A percentile compares a stretch with the other conserved stretches of the same genome.
phyloP scores from a whole-genome alignment of 257 asterid species.

The Henckelia pumila region DNA sequence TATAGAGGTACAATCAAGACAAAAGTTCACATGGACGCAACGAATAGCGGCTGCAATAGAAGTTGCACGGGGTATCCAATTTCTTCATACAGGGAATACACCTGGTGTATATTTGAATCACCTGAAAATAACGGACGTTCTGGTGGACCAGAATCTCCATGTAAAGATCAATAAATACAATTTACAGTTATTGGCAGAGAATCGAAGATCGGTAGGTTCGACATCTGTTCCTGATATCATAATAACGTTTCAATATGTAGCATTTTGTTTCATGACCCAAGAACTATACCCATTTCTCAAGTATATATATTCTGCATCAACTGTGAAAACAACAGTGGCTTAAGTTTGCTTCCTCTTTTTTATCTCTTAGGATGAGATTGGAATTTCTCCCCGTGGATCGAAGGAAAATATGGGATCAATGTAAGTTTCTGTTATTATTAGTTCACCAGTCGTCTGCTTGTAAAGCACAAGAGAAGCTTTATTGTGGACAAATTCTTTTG shows the following conservation, averaged over 20 bases:
- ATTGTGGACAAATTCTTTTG: not conserved
- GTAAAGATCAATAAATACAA: slow-evolving; percentile 76
- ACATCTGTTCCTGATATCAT: not conserved
- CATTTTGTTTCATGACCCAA: not conserved
- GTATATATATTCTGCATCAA: slow-evolving; percentile 9
- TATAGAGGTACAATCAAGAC: slow-evolving; percentile 42
- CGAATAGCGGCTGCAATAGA: slow-evolving; percentile 74
- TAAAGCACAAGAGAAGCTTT: not conserved
- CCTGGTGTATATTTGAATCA: slow-evolving; percentile 69
- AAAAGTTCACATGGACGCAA: slow-evolving; percentile 59
- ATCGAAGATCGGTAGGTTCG: slow-evolving; percentile 43
- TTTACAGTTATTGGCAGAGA: slow-evolving; percentile 54
- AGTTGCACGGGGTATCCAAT: slow-evolving; percentile 68
- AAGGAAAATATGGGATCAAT: slow-evolving; percentile 45
- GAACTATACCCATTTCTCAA: not conserved
- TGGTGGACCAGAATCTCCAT: slow-evolving; percentile 60
- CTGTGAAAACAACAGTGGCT: slow-evolving; percentile 4
- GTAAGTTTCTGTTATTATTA: slow-evolving; percentile 30
- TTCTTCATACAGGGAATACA: slow-evolving; percentile 83
- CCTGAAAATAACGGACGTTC: slow-evolving; percentile 64
- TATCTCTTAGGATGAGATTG: slow-evolving; percentile 37
- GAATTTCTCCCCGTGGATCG: slow-evolving; percentile 35
- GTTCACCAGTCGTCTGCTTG: not conserved
- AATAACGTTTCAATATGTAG: not conserved
- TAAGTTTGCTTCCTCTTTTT: not conserved